Conservation (phyloP, 495 filamentous ascomycete genomes). For the Tetracladium setigerum region DNA sequence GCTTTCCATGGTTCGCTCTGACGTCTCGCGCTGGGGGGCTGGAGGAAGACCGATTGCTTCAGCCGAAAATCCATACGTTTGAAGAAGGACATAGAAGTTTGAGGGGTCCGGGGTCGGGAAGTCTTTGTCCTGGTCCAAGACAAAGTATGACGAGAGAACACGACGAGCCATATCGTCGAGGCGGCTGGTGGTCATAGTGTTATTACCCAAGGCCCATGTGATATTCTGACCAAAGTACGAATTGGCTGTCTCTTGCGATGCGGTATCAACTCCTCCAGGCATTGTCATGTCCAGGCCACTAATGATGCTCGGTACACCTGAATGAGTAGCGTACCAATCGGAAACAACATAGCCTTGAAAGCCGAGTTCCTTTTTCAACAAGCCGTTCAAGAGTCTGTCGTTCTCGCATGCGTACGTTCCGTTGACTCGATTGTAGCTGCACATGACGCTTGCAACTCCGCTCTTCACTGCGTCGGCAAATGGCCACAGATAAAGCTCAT, state of each 20-base stretch:
- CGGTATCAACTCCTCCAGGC: slow-evolving; percentile 76
- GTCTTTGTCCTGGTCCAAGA: slow-evolving; percentile 54
- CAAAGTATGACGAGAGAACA: too few relatives aligned
- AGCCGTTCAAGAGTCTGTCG: slow-evolving; percentile 64
- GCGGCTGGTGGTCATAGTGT: slow-evolving; percentile 81
- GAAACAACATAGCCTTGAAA: slow-evolving; percentile 92
- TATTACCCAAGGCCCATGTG: slow-evolving; percentile 86
- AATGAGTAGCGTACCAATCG: slow-evolving; percentile 80
- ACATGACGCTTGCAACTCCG: slow-evolving; percentile 82
- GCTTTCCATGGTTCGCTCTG: slow-evolving; percentile 54
- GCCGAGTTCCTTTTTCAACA: slow-evolving; percentile 80
- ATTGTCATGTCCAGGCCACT: slow-evolving; percentile 89
- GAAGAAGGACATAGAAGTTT: slow-evolving; percentile 63
- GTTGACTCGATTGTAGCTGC: slow-evolving; percentile 79
- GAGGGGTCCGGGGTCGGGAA: slow-evolving; percentile 78
- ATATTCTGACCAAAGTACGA: slow-evolving; percentile 83
- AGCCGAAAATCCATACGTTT: slow-evolving; percentile 47
- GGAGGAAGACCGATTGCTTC: slow-evolving; percentile 52
- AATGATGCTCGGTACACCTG: slow-evolving; percentile 63
- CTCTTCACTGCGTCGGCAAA: slow-evolving; percentile 65
- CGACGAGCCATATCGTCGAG: slow-evolving; percentile 90
- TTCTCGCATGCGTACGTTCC: slow-evolving; percentile 60
- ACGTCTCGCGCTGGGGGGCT: slow-evolving; percentile 83
- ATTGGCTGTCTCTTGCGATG: slow-evolving; percentile 48
- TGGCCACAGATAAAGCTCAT: slow-evolving; percentile 86